Evolutionary conservation across 2,329 filamentous ascomycete species (phyloP), one percentile per base, ranked within the genome.

Genomic region (Rutstroemia sp.): DNA sequence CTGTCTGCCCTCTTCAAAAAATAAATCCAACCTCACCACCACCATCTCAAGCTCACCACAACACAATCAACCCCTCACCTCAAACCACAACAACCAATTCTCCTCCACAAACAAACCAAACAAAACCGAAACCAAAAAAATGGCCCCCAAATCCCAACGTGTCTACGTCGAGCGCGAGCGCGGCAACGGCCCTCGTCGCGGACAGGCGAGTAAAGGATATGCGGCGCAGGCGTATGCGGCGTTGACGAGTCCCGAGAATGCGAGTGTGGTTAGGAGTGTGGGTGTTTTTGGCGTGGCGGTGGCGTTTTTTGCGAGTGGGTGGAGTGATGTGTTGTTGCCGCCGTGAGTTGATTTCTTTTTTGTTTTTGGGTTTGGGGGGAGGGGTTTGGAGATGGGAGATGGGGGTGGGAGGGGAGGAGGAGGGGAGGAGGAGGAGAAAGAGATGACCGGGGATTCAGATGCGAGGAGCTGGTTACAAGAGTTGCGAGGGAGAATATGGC

Each of bases 281-380:
- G 76, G 81, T 61, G 70, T 87, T 65, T 88, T 88, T 68, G 84
- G 83, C 56, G 84, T 75, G 63, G 83, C 83, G 45, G 78, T 88
- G 54, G 78, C 83, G 39, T 83, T 88, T 71, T 76, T 88, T 63
- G 77, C 82, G 57, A 87, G 83, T 73, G 80, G 81, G 54, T 84
- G 82, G 76, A 80, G 81, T 71, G 85, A 88, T 68, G 74, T 81
- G 65, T 77, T 88, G 57, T 76, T 88, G 62, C 84, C 85, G 70
- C 81, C 82, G 80, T 83, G 73, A 72, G 78, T 69, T 21, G 19
- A 21, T 40, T 42, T 44, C 46, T 7, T 23, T 21, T 30, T 19
- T 2, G 14, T 8, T 46, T 12, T 27, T 25, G 23, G 4, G 3
- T 23, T 23, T 23, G 5, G 5, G 16, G 17, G 17, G 17, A 19